Conservation (phyloP, 306 rosid species). For the Vigna nakashimae region DNA sequence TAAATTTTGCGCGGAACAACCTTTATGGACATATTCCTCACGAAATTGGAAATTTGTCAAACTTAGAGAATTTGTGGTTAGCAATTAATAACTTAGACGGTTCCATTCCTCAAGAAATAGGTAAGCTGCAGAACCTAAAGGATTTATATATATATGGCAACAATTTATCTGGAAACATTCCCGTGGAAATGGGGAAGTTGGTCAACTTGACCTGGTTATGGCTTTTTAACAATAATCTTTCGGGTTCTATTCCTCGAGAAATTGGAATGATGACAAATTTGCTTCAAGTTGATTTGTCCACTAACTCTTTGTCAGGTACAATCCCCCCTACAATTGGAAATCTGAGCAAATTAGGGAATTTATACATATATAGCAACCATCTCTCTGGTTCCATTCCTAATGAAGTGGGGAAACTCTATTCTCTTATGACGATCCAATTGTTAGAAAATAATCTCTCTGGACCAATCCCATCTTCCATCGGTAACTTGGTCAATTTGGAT, state of each 20-base stretch:
- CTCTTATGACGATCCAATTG: neutral
- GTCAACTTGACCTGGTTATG: fast-evolving
- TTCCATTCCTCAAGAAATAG: slow-evolving; percentile 21
- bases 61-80: neutral
- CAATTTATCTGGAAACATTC: neutral
- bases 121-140: neutral
- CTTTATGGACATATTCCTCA: too few relatives aligned
- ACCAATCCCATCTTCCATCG: neutral
- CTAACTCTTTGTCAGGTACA: neutral
- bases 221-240: neutral
- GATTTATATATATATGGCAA: neutral
- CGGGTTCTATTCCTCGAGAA: slow-evolving; percentile 27
- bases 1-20: too few relatives aligned
- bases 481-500: neutral
- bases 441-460: neutral
- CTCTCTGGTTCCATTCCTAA: slow-evolving; percentile 3
- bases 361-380: neutral
- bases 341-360: neutral
- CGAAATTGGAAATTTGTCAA: slow-evolving; percentile 18
- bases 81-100: neutral
- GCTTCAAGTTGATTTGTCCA: neutral
- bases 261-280: neutral
- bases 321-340: slow-evolving; percentile 29
- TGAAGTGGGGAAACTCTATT: slow-evolving; percentile 4
- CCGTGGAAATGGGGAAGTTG: neutral